A percentile compares a stretch with the other conserved stretches of the same genome.
These are phyloP conservation scores for Oxyria digyna DNA, from an alignment of 148 eudicot genomes.

Conservation along the genomic window DNA sequence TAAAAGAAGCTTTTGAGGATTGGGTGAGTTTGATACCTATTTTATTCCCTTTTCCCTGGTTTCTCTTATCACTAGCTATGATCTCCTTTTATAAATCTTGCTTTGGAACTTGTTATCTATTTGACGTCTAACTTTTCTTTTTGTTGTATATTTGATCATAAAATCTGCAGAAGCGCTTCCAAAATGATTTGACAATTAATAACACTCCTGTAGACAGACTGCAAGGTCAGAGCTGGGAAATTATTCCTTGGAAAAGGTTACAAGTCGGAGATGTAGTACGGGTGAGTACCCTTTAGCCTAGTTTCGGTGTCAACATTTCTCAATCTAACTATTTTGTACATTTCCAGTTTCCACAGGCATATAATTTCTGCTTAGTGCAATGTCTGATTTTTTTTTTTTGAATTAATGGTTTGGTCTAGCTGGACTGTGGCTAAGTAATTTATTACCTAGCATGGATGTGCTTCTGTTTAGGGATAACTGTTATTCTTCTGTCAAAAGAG, in stretches of 20 bases:
- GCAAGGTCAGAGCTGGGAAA: conserved; percentile 61
- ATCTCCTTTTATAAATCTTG: neutral
- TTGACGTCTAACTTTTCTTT: neutral
- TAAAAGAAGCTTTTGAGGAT: conserved; percentile 98
- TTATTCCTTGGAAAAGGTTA: conserved; percentile 69
- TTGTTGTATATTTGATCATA: conserved; percentile 10
- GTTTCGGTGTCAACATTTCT: neutral
- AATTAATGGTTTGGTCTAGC: neutral
- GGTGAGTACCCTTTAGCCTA: conserved; percentile 34
- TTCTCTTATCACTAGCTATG: neutral
- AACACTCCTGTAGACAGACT: conserved; percentile 61
- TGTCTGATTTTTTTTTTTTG: neutral
- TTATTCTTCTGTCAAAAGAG: neutral
- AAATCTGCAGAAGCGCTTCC: conserved; percentile 72
- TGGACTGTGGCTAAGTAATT: neutral
- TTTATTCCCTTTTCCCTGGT: conserved; percentile 3
- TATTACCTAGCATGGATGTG: neutral
- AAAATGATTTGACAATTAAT: conserved; percentile 83
- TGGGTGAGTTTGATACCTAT: conserved; percentile 56
- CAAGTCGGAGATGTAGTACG: conserved; percentile 93
- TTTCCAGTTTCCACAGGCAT: neutral
- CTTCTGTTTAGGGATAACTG: neutral
- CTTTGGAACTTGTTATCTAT: neutral
- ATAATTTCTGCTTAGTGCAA: neutral
- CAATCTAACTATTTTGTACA: neutral